Base-by-base conservation (phyloP, 2,329 filamentous ascomycete species). In the Epichloe sibirici region DNA sequence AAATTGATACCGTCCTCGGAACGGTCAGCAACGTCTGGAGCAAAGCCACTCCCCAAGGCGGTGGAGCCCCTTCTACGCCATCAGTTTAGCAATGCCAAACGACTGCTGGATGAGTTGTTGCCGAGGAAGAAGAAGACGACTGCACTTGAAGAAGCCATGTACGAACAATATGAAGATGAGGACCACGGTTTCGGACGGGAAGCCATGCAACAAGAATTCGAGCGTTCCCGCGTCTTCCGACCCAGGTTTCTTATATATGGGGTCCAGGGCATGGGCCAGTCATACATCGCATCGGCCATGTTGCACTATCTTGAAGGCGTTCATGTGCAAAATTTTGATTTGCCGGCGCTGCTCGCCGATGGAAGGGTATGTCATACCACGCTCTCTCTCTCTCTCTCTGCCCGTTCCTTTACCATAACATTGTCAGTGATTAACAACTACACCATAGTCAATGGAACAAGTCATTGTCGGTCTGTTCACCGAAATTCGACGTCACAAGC, bases 1-100 rank as follows among this genome's bases (percentile, higher is more conserved):
- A 95, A 95, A 69, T 89, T 98, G 70, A 81, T 96, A 11, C 93
- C 93, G 6, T 97, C 93, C 0, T 97, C 93, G 0, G 89, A 97
- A 66, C 78, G 93, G 56, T 91, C 91, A 46, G 84, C 89, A 0
- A 85, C 89, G 3, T 91, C 90, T 12, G 88, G 85, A 12, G 90
- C 91, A 50, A 79, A 85, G 13, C 86, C 91, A 0, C 72, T 98
- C 17, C 88, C 89, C 2, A 84, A 84, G 59, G 76, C 79, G 11
- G 79, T 98, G 49, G 88, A 90, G 62, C 90, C 93, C 73, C 73
- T 98, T 5, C 76, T 98, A 38, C 79, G 83, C 34, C 74, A 80
- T 25, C 85, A 91, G 55, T 76, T 97, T 9, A 72, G 72, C 9
- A 71, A 80, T n/a, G 83, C 96, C 44, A 78, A 86, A 57, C 69